A percentile compares a stretch with the other conserved stretches of the same genome.
Evolutionary conservation across 768 basidiomycete genomes (phyloP).

Genomic region (Hericium coralloides): DNA sequence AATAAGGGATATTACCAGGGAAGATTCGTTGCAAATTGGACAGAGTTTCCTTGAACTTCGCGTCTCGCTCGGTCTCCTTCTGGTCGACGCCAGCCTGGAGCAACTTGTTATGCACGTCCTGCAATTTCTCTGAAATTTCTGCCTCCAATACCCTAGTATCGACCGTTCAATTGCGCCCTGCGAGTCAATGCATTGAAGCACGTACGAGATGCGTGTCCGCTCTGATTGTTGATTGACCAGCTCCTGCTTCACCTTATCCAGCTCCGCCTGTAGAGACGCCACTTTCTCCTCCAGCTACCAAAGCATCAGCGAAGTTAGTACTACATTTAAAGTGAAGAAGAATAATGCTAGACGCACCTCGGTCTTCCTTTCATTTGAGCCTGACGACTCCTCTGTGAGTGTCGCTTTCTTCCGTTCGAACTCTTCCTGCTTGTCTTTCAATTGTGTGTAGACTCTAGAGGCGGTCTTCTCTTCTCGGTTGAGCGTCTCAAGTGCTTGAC

Average conservation of each 20-base stretch:
- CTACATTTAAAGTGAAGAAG: background rate
- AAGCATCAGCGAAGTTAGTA: background rate
- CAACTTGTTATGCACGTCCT: conserved; percentile 72
- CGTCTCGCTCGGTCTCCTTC: conserved; percentile 79
- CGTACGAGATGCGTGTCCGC: conserved; percentile 68
- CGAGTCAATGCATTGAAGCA: background rate
- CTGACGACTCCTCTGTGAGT: conserved; percentile 43
- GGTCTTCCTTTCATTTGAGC: conserved; percentile 40
- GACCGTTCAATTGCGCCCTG: background rate
- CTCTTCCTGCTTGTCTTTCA: conserved; percentile 62
- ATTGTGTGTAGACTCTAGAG: conserved; percentile 50
- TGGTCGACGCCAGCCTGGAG: conserved; percentile 86
- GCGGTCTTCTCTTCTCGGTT: conserved; percentile 76
- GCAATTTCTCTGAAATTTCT: conserved; percentile 88
- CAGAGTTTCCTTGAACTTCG: conserved; percentile 78
- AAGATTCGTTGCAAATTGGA: conserved; percentile 81
- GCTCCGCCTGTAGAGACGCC: conserved; percentile 43
- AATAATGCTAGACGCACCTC: conserved; percentile 36
- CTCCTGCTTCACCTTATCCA: conserved; percentile 63
- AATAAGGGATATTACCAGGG: conserved; percentile 44
- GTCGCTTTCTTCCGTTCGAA: conserved; percentile 49
- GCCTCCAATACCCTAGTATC: conserved; percentile 70
- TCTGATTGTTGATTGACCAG: conserved; percentile 83
- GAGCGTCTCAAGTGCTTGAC: conserved; percentile 76
- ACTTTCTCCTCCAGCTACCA: conserved; percentile 55